Evolutionary conservation across 2,329 filamentous ascomycete genomes (phyloP), one percentile per base, ranked within the genome.

Genomic region (Purpureocillium takamizusanense): DNA sequence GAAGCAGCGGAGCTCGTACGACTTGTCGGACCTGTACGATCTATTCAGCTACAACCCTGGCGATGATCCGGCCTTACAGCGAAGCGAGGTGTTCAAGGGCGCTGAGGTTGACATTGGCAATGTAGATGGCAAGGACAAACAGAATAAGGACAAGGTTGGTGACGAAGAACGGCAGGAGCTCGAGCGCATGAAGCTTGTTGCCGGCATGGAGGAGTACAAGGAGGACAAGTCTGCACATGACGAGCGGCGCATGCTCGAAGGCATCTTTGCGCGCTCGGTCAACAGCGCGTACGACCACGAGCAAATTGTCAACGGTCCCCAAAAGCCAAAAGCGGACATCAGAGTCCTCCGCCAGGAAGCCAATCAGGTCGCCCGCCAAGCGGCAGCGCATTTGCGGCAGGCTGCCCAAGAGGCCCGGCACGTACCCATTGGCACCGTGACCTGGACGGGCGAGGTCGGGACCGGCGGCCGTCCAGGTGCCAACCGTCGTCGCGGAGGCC

Each of bases 261-360:
- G 85, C 37, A 87, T 98, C 39, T 95, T 97, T 55, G 82, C 88
- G 1, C 79, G 81, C 31, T 84, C 86, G 3, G 84, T 97, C 2
- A 88, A 94, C 51, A 88, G 84, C n/a, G 86, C 89, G 0, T 76
- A 95, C 33, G 86, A 95, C 51, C 92, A 98, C 55, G 92, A 97
- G 48, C 77, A 87, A 38, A 94, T 97, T 51, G 76, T 97, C 51
- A 85, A 82, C 48, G 83, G 83, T 30, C 83, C 79, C 49, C 76
- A 77, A 37, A 78, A 78, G 39, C 66, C 86, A 14, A 74, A 78
- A 44, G 84, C 87, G 0, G 86, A 95, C 51, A 79, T 80, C 4
- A 75, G 75, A 17, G 82, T 94, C 47, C 78, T 95, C 35, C 81
- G 86, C 48, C 76, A 79, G 9, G 88, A 95, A 61, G 90, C 90